phyloP scores from a whole-genome alignment of 345 rosid genomes.

The Hibiscus syriacus region DNA sequence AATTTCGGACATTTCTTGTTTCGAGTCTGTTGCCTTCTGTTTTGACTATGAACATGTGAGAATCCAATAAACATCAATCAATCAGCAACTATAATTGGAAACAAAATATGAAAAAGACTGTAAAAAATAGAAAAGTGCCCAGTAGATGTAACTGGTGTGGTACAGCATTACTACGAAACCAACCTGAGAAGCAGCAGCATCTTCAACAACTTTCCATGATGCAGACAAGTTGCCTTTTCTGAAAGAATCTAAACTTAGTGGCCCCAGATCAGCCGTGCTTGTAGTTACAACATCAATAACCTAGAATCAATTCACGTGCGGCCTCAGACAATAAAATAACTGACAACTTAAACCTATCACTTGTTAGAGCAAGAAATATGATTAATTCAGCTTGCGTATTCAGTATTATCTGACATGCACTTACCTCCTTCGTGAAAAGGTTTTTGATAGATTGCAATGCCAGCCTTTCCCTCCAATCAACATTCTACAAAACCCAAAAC shows the following conservation, averaged over 20 bases:
- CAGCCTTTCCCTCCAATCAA: conserved; percentile 83
- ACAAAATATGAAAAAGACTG: not conserved
- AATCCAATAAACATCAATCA: conserved; percentile 13
- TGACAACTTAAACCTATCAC: not conserved
- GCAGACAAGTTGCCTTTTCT: conserved; percentile 67
- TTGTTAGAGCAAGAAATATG: not conserved
- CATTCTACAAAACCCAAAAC: conserved; percentile 36
- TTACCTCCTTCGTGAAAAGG: conserved; percentile 75
- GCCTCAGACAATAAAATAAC: conserved; percentile 2
- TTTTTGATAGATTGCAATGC: conserved; percentile 58
- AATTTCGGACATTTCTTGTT: conserved; percentile 30
- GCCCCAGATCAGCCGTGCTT: conserved; percentile 77
- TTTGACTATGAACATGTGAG: conserved; percentile 27
- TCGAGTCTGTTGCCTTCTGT: conserved; percentile 23
- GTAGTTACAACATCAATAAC: conserved; percentile 61
- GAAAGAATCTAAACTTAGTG: conserved; percentile 71
- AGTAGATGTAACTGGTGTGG: not conserved
- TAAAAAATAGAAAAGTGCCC: not conserved
- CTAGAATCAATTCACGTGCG: conserved; percentile 26
- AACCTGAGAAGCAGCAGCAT: conserved; percentile 41
- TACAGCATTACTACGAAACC: conserved; percentile 15
- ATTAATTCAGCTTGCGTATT: not conserved
- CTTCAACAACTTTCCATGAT: conserved; percentile 55
- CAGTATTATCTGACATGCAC: conserved; percentile 24
- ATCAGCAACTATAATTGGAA: conserved; percentile 22